These are phyloP conservation scores for Cucurbita ficifolia DNA, from an alignment of 306 rosid species.

Conservation along the genomic window DNA sequence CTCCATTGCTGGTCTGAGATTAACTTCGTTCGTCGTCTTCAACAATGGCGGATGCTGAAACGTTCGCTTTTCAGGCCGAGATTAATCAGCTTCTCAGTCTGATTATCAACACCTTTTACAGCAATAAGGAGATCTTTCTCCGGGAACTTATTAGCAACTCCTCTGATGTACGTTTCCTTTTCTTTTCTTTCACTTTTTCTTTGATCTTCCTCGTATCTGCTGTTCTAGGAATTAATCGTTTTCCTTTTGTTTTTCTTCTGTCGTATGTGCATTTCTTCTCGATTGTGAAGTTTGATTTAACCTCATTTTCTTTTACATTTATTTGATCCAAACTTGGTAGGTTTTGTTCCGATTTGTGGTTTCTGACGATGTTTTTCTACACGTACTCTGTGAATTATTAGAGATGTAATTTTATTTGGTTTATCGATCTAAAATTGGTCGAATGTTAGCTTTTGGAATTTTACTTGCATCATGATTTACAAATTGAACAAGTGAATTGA, in stretches of 20 bases:
- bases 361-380: neutral
- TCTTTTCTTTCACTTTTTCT: neutral
- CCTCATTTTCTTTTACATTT: no score
- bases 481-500: neutral
- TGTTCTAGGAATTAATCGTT: neutral
- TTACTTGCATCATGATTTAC: neutral
- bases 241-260: neutral
- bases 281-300: no score
- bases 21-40: neutral
- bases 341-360: no score
- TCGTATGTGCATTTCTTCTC: no score
- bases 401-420: neutral
- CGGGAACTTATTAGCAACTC: neutral
- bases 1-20: neutral
- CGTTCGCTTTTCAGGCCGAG: neutral
- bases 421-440: no score
- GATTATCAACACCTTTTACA: neutral
- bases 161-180: neutral
- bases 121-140: neutral
- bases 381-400: neutral
- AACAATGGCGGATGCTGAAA: neutral
- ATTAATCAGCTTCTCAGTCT: neutral
- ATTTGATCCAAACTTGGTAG: no score
- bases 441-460: neutral
- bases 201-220: neutral